These are phyloP conservation scores for Dothistroma septosporum DNA, from an alignment of 2,329 filamentous ascomycete genomes.

Conservation along the genomic window DNA sequence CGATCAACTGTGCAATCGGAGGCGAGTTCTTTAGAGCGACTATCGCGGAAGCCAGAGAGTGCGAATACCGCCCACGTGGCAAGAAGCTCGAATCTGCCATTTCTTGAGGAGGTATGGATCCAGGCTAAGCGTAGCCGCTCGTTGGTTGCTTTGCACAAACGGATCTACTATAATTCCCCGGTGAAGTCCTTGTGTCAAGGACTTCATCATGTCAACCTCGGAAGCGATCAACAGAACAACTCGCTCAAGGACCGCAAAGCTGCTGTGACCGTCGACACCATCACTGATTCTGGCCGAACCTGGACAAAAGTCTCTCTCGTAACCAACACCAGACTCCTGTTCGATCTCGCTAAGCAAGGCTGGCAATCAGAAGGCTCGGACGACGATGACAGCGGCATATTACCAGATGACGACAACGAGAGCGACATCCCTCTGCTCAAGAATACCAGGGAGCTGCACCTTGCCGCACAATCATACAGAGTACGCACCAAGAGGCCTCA, in stretches of 20 bases:
- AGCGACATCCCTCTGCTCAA: slow-evolving; percentile 57
- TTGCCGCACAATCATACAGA: slow-evolving; percentile 54
- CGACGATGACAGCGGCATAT: slow-evolving; percentile 39
- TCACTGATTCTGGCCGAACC: slow-evolving; percentile 58
- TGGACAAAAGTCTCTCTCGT: slow-evolving; percentile 68
- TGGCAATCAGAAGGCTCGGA: slow-evolving; percentile 53
- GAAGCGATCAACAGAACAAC: slow-evolving; percentile 25
- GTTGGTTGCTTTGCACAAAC: slow-evolving; percentile 55
- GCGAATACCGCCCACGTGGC: slow-evolving; percentile 49
- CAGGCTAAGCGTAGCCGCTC: slow-evolving; percentile 56
- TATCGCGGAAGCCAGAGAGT: slow-evolving; percentile 25
- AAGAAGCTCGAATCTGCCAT: slow-evolving; percentile 62
- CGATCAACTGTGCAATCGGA: slow-evolving; percentile 35
- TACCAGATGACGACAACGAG: slow-evolving; percentile 45
- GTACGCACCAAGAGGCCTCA: slow-evolving; percentile 58
- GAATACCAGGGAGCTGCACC: slow-evolving; percentile 55
- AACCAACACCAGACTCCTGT: slow-evolving; percentile 59
- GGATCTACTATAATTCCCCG: slow-evolving; percentile 46
- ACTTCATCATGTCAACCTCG: slow-evolving; percentile 24
- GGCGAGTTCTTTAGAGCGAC: slow-evolving; percentile 30
- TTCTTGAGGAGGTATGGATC: slow-evolving; percentile 61
- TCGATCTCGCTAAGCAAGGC: slow-evolving; percentile 65
- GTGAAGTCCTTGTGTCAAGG: slow-evolving; percentile 23
- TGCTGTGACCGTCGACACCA: slow-evolving; percentile 56
- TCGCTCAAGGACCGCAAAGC: slow-evolving; percentile 22